These are phyloP conservation scores for Viola pubescens DNA, from an alignment of 441 rosid genomes.

Conservation along the genomic window DNA sequence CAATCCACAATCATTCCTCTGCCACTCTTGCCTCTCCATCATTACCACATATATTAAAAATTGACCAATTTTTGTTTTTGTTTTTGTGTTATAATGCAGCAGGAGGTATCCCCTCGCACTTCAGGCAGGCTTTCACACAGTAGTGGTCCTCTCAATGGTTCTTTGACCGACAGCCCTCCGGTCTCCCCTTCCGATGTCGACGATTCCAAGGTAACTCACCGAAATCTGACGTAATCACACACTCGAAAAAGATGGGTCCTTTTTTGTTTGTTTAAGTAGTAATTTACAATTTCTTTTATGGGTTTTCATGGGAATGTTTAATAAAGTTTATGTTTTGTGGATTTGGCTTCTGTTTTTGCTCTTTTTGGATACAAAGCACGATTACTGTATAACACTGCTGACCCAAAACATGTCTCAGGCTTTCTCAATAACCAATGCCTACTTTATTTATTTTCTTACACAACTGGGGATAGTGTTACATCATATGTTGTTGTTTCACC, in stretches of 20 bases:
- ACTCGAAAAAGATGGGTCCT: no score
- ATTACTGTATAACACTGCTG: slow-evolving; percentile 13
- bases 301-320: background rate
- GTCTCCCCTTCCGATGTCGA: slow-evolving; percentile 86
- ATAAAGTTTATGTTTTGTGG: background rate
- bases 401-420: slow-evolving; percentile 29
- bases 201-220: slow-evolving; percentile 54
- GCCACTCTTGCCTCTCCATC: background rate
- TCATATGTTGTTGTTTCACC: no score
- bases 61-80: background rate
- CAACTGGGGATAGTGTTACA: no score
- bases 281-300: background rate
- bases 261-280: background rate
- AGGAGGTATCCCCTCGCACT: slow-evolving; percentile 88
- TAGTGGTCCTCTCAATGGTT: slow-evolving; percentile 90
- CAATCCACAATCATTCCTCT: background rate
- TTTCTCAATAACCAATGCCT: slow-evolving; percentile 33
- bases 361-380: slow-evolving; percentile 20
- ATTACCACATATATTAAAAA: background rate
- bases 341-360: slow-evolving; percentile 4
- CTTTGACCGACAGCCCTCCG: slow-evolving; percentile 85
- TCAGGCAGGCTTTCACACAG: slow-evolving; percentile 97
- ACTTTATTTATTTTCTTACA: slow-evolving; percentile 7
- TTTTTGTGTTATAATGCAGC: slow-evolving; percentile 33
- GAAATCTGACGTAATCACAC: background rate